These are phyloP conservation scores for Aspergillus niger DNA, from an alignment of 2,329 filamentous ascomycete species.

Conservation along the genomic window DNA sequence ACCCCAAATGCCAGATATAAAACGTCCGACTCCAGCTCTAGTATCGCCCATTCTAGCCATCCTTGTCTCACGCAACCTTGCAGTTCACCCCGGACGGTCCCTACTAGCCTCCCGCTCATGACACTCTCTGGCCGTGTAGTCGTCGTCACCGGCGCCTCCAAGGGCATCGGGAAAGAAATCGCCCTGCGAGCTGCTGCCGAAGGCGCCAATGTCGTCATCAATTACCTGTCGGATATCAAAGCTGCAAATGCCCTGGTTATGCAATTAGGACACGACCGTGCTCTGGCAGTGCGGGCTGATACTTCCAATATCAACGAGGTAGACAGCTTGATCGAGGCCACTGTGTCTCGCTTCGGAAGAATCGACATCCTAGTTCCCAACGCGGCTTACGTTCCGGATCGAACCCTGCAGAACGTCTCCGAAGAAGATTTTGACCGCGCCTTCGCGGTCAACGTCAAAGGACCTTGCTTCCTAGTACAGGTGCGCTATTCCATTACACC, in stretches of 20 bases:
- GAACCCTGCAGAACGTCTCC: slow-evolving; percentile 49
- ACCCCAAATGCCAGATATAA: too few species aligned
- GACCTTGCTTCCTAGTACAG: slow-evolving; percentile 52
- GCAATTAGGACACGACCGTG: slow-evolving; percentile 47
- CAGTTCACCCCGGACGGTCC: too few species aligned
- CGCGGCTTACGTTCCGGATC: slow-evolving; percentile 54
- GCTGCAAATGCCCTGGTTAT: slow-evolving; percentile 57
- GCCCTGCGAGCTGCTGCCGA: slow-evolving; percentile 36
- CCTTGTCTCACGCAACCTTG: too few species aligned
- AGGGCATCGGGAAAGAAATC: slow-evolving; percentile 41
- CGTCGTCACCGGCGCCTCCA: slow-evolving; percentile 40
- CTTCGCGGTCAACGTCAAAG: slow-evolving; percentile 59
- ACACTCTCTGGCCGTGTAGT: neutral
- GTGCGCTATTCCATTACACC: neutral
- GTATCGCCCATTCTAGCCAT: too few species aligned
- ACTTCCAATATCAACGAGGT: slow-evolving; percentile 49
- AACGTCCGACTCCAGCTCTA: too few species aligned
- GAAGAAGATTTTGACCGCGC: slow-evolving; percentile 53
- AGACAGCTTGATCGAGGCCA: slow-evolving; percentile 50
- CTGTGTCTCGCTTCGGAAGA: slow-evolving; percentile 53
- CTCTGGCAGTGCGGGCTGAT: slow-evolving; percentile 58
- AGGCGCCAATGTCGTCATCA: slow-evolving; percentile 49
- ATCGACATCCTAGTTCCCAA: slow-evolving; percentile 62
- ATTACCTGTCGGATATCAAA: slow-evolving; percentile 58
- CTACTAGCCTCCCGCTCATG: too few species aligned